Evolutionary conservation across 495 filamentous ascomycete genomes (phyloP), one percentile per base, ranked within the genome.

Genomic region (Penicillium waksmanii): DNA sequence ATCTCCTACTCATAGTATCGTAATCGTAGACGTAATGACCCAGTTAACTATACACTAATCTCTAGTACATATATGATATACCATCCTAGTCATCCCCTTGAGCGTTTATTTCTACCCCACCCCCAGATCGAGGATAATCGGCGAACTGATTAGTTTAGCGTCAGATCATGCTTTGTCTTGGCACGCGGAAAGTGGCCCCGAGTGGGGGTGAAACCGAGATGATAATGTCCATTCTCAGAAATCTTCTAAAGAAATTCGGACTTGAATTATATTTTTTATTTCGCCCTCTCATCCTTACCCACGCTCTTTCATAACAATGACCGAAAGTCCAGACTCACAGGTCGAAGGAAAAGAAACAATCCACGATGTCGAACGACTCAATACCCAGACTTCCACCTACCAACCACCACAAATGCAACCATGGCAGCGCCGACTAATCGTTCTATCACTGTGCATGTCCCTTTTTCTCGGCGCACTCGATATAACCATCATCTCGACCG

Each of bases 401-500:
- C 12, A 13, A n/a, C 36, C 36, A n/a, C 36, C 36, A 5, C 36
- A 38, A 12, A 38, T 38, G 36, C 36, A 38, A 38, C 36, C 36
- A 38, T 38, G 36, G 36, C 36, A 38, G 36, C 36, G 36, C 11
- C 36, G 36, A 38, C 36, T 38, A n/a, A 38, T 38, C 11, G 36
- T 38, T 38, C 15, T 38, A 5, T 38, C 36, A 38, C 36, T 38
- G 4, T 38, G 36, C 15, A 12, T 38, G 15, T 38, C 36, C 36
- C 36, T 38, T 38, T 38, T 38, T 3, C 36, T 38, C 36, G 36
- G 36, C 15, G 36, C 36, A 38, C 36, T 38, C 5, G 36, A 38
- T n/a, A 38, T 38, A 13, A 84, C 81, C 0, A 83, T 84, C 42
- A 66, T 84, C 33, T 80, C 80, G 7, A 84, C 81, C 3, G 80